phyloP scores from a whole-genome alignment of 2,329 filamentous ascomycete species.

The Madurella mycetomatis region DNA sequence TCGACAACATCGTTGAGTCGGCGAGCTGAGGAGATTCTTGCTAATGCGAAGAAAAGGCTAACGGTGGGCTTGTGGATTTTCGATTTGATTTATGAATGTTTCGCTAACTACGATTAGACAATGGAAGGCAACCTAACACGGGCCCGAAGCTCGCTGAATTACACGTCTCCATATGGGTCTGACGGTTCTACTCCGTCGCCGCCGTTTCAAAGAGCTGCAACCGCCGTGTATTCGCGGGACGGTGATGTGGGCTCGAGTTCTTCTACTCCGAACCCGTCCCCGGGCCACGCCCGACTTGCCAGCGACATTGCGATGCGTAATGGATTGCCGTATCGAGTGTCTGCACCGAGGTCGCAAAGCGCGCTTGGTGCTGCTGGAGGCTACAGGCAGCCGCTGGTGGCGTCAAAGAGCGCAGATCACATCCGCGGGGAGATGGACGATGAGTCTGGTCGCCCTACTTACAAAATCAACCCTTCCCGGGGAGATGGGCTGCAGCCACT shows the following conservation, averaged over 20 bases:
- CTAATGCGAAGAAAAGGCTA: slow-evolving; percentile 84
- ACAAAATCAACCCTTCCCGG: slow-evolving; percentile 37
- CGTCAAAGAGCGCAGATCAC: slow-evolving; percentile 42
- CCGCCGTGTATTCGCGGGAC: slow-evolving; percentile 34
- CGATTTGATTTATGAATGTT: not conserved
- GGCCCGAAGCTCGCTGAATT: slow-evolving; percentile 64
- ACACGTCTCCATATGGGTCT: slow-evolving; percentile 51
- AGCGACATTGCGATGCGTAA: slow-evolving; percentile 56
- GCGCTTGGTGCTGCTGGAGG: slow-evolving; percentile 57
- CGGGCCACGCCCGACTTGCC: slow-evolving; percentile 55
- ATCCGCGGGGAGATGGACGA: slow-evolving; percentile 32
- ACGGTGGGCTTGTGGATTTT: slow-evolving; percentile 57
- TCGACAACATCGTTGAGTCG: slow-evolving; percentile 74
- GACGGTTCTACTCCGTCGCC: slow-evolving; percentile 52
- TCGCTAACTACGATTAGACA: slow-evolving; percentile 49
- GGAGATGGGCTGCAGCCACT: slow-evolving; percentile 49
- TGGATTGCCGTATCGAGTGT: slow-evolving; percentile 38
- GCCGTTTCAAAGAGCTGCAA: slow-evolving; percentile 39
- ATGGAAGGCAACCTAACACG: slow-evolving; percentile 90
- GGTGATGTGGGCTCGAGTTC: slow-evolving; percentile 13
- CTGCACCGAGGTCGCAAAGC: slow-evolving; percentile 58
- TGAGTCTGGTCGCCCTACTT: slow-evolving; percentile 29
- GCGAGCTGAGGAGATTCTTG: slow-evolving; percentile 83
- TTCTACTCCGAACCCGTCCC: slow-evolving; percentile 26
- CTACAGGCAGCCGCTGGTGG: slow-evolving; percentile 48